Conservation (phyloP, 345 rosid genomes). For the Psidium friedrichsthalianum region DNA sequence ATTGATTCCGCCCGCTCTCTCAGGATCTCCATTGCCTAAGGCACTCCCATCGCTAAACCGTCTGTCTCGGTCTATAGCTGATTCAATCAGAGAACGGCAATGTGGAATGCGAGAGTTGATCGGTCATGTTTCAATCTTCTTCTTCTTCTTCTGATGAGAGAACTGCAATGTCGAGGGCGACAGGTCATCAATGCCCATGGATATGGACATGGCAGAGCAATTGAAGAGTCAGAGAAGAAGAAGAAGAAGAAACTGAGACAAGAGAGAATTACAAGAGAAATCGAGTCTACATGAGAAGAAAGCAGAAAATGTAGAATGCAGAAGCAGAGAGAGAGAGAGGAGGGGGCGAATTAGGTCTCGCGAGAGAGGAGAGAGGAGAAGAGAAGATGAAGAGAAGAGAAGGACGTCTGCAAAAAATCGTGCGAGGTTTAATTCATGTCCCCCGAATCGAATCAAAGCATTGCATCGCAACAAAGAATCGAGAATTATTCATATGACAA, state of each 20-base stretch:
- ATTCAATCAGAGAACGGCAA: neutral
- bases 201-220: neutral
- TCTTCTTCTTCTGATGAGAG: neutral
- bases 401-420: no score
- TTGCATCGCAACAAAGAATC: no score
- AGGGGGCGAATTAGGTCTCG: no score
- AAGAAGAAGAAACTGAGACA: neutral
- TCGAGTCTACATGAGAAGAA: neutral
- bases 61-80: neutral
- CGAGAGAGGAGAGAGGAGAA: no score
- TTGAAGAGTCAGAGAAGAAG: neutral
- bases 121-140: neutral
- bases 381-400: no score
- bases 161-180: neutral
- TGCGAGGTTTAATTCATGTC: no score
- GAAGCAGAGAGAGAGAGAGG: no score
- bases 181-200: neutral
- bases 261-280: neutral
- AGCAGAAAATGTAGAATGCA: no score
- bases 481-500: no score
- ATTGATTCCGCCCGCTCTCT: conserved; percentile 45
- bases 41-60: neutral
- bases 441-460: no score
- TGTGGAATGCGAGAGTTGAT: neutral
- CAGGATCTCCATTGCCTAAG: conserved; percentile 37